A percentile compares a stretch with the other conserved stretches of the same genome.
Conservation (phyloP, 345 rosid genomes). For the Anastatica hierochuntica region DNA sequence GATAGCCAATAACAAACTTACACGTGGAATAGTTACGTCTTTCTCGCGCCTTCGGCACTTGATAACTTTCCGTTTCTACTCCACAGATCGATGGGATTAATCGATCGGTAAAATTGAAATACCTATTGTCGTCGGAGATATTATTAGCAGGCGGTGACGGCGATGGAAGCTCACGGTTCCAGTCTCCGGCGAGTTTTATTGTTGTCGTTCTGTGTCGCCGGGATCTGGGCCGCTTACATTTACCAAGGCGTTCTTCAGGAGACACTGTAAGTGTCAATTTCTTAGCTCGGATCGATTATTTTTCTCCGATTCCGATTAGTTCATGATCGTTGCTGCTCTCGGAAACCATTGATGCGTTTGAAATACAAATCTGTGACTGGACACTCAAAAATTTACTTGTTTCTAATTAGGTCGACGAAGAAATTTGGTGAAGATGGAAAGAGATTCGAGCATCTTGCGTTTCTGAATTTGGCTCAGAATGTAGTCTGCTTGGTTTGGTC, state of each 20-base stretch:
- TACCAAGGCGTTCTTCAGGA: constrained; percentile 97
- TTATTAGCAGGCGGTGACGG: not conserved
- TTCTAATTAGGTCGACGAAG: constrained; percentile 65
- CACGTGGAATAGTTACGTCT: constrained; percentile 44
- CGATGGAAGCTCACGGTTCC: constrained; percentile 60
- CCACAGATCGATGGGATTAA: constrained; percentile 4
- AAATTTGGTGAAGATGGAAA: constrained; percentile 76
- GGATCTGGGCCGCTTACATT: constrained; percentile 94
- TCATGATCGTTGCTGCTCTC: not conserved
- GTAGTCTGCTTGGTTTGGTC: constrained; percentile 91
- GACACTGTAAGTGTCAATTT: constrained; percentile 57
- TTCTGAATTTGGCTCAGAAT: constrained; percentile 90
- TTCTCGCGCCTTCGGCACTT: constrained; percentile 29
- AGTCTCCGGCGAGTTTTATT: constrained; percentile 60
- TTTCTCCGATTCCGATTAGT: not conserved
- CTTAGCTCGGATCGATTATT: not conserved
- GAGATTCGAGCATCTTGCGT: constrained; percentile 91
- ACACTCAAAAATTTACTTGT: not conserved
- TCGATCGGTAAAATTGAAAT: constrained; percentile 2
- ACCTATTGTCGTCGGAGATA: constrained; percentile 9
- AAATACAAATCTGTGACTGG: not conserved
- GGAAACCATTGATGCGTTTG: not conserved
- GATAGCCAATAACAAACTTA: constrained; percentile 12
- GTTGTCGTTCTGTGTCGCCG: constrained; percentile 78
- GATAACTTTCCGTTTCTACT: constrained; percentile 11